These are phyloP conservation scores for Berberis thunbergii DNA, from an alignment of 164 flowering plant species.

Conservation along the genomic window DNA sequence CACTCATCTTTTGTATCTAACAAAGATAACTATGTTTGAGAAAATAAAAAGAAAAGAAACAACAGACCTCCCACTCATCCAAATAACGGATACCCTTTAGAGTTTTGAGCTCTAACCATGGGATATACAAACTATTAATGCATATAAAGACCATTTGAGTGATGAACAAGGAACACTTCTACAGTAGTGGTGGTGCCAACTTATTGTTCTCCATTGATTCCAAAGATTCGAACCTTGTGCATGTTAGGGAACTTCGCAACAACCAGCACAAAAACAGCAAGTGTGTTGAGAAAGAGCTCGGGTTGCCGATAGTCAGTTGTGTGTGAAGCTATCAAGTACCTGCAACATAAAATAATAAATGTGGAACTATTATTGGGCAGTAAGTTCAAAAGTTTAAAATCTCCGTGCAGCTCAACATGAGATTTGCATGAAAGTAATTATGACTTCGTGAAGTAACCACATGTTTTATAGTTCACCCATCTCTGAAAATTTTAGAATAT, in stretches of 20 bases:
- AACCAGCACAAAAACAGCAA: conserved; percentile 59
- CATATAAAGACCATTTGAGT: neutral
- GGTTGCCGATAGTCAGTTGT: conserved; percentile 80
- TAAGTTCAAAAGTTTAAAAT: neutral
- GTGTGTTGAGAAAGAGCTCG: conserved; percentile 66
- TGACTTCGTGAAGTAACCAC: no score
- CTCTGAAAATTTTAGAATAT: no score
- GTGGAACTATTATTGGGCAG: neutral
- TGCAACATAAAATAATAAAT: conserved; percentile 8
- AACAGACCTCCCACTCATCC: neutral
- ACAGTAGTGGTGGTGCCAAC: neutral
- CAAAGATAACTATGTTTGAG: neutral
- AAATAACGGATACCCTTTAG: neutral
- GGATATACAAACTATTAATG: neutral
- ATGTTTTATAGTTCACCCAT: no score
- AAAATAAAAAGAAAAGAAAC: neutral
- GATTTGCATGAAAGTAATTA: no score
- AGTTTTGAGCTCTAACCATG: neutral
- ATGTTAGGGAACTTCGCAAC: conserved; percentile 78
- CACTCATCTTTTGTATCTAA: neutral
- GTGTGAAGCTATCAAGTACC: conserved; percentile 83
- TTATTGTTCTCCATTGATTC: conserved; percentile 21
- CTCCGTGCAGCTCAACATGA: neutral
- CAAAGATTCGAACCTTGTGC: conserved; percentile 67
- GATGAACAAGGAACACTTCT: neutral